Percentiles rank a stretch among this genome's conserved stretches.
Conservation (phyloP, 1,139 yeast species). For the Saccharomycopsis hybrid region DNA sequence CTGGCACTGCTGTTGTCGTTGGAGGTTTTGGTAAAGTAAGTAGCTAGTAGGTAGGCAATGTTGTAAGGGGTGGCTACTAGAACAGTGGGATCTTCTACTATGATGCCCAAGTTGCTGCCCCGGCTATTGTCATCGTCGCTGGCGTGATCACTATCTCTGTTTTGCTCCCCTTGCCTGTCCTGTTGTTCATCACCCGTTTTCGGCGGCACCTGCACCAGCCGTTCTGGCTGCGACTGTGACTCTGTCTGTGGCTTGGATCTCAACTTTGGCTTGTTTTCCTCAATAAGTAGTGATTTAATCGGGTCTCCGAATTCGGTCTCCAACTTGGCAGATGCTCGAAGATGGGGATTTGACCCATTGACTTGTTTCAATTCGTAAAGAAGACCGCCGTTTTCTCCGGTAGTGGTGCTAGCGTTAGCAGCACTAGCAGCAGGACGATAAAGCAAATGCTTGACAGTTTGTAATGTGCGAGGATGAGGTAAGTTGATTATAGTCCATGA, state of each 20-base stretch:
- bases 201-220: too few species aligned
- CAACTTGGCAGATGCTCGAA: constrained; percentile 1
- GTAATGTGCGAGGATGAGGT: constrained; percentile 21
- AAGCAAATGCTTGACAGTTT: constrained; percentile 21
- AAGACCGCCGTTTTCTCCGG: not conserved
- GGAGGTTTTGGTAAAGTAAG: not conserved
- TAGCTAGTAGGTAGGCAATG: not conserved
- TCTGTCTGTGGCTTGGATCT: too few species aligned
- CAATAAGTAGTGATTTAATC: constrained; percentile 5
- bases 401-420: not conserved
- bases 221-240: too few species aligned
- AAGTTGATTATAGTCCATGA: too few species aligned
- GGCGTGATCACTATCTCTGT: too few species aligned
- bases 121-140: too few species aligned
- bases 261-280: not conserved
- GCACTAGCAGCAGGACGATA: constrained; percentile 1
- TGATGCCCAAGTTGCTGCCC: not conserved
- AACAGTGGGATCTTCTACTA: constrained; percentile 4
- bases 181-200: too few species aligned
- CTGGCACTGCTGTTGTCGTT: not conserved
- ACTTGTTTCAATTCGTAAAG: constrained; percentile 5
- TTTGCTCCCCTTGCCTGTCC: too few species aligned
- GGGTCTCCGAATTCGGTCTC: constrained; percentile 2
- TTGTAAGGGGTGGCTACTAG: constrained; percentile 3
- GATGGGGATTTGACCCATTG: constrained; percentile 4